Conservation (phyloP, 2,329 filamentous ascomycete species). For the Curvularia verruculosa region DNA sequence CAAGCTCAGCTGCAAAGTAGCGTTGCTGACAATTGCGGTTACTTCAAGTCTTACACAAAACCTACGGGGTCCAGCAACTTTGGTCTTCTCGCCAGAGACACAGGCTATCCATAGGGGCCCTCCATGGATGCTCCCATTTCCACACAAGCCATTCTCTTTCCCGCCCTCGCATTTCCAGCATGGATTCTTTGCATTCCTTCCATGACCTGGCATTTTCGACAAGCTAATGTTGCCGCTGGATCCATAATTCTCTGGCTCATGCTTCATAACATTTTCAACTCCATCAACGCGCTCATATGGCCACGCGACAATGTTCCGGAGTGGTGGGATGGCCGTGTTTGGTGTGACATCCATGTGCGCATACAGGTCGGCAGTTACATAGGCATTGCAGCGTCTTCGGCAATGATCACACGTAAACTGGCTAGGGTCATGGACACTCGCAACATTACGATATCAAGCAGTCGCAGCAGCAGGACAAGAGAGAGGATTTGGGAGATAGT, state of each 20-base stretch:
- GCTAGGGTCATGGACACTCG: conserved; percentile 66
- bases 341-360: conserved; percentile 70
- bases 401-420: conserved; percentile 66
- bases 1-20: background rate
- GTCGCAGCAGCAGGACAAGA: conserved; percentile 54
- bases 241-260: conserved; percentile 63
- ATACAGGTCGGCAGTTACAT: conserved; percentile 61
- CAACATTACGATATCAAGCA: conserved; percentile 60
- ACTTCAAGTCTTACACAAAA: background rate
- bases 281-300: conserved; percentile 71
- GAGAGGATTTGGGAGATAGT: conserved; percentile 59
- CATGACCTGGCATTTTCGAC: conserved; percentile 64
- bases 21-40: background rate
- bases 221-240: conserved; percentile 65
- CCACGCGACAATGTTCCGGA: conserved; percentile 59
- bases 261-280: conserved; percentile 62
- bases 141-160: conserved; percentile 51
- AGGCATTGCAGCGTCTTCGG: conserved; percentile 59
- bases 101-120: background rate
- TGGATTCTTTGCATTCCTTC: conserved; percentile 63
- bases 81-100: background rate
- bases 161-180: conserved; percentile 57
- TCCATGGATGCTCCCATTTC: conserved; percentile 30
- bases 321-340: conserved; percentile 64
- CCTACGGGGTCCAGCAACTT: background rate